Evolutionary conservation across 345 rosid genomes (phyloP).

Genomic region (Salix dunnii): DNA sequence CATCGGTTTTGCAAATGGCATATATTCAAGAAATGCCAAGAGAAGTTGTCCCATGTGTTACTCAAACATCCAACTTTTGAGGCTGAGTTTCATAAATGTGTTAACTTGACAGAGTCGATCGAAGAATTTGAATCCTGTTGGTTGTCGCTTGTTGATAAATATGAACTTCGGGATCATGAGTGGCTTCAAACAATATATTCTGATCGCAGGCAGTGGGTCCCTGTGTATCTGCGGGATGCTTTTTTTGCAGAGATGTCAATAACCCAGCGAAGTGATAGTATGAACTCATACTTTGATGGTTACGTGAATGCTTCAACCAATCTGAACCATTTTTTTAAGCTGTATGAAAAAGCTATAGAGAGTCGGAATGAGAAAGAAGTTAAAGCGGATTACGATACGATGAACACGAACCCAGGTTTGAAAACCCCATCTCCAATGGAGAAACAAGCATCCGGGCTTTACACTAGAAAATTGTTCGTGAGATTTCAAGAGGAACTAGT

Average conservation of each 20-base stretch:
- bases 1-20: conserved; percentile 52
- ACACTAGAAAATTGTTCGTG: conserved; percentile 56
- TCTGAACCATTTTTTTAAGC: conserved; percentile 45
- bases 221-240: conserved; percentile 50
- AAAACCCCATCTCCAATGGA: conserved; percentile 83
- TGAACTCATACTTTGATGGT: conserved; percentile 55
- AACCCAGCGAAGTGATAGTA: conserved; percentile 33
- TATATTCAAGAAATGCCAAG: conserved; percentile 56
- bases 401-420: conserved; percentile 45
- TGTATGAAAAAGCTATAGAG: conserved; percentile 63
- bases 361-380: conserved; percentile 69
- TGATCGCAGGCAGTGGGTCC: conserved; percentile 76
- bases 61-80: conserved; percentile 60
- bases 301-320: conserved; percentile 59
- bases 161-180: conserved; percentile 50
- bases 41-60: conserved; percentile 53
- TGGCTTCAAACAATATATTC: conserved; percentile 63
- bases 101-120: conserved; percentile 44
- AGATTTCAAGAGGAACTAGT: conserved; percentile 80
- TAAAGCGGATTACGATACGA: conserved; percentile 69
- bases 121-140: conserved; percentile 69
- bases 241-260: conserved; percentile 58
- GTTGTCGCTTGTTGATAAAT: conserved; percentile 49
- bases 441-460: conserved; percentile 67
- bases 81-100: conserved; percentile 58